Percentiles rank a stretch among this genome's conserved stretches.
These are phyloP conservation scores for Gossypium trilobum DNA, from an alignment of 441 rosid species.

Conservation along the genomic window DNA sequence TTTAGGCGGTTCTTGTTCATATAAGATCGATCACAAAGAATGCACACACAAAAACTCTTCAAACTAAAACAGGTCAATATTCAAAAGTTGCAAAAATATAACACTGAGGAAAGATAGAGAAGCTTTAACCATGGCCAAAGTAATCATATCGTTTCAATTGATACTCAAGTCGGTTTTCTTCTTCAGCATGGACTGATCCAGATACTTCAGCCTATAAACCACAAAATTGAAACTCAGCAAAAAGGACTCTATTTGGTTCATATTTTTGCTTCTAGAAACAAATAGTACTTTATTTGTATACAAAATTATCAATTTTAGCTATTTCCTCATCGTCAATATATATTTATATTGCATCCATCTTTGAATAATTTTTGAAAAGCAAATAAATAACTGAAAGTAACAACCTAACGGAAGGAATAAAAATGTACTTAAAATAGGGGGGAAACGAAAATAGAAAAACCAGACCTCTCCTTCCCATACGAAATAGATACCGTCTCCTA, in stretches of 20 bases:
- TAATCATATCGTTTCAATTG: conserved; percentile 67
- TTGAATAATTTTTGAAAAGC: neutral
- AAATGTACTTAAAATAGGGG: neutral
- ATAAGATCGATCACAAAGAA: neutral
- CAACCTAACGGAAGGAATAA: conserved; percentile 5
- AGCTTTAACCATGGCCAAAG: conserved; percentile 63
- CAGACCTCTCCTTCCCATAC: conserved; percentile 82
- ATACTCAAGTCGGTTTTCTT: conserved; percentile 58
- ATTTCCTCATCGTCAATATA: neutral
- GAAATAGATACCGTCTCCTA: conserved; percentile 70
- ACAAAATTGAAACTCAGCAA: conserved; percentile 8
- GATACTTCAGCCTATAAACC: conserved; percentile 63
- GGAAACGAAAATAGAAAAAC: neutral
- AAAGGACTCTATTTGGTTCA: neutral
- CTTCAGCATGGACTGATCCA: conserved; percentile 47
- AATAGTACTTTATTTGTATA: neutral
- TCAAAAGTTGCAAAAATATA: neutral
- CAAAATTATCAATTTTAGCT: neutral
- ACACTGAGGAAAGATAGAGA: neutral
- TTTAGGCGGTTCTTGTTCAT: neutral
- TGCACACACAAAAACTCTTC: neutral
- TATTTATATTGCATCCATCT: neutral
- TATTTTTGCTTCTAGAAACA: neutral
- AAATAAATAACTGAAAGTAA: neutral
- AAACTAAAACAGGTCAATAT: neutral